Percentiles rank a stretch among this genome's conserved stretches.
phyloP scores from a whole-genome alignment of 1,284 basidiomycete species.

The Pseudozyma sp. region DNA sequence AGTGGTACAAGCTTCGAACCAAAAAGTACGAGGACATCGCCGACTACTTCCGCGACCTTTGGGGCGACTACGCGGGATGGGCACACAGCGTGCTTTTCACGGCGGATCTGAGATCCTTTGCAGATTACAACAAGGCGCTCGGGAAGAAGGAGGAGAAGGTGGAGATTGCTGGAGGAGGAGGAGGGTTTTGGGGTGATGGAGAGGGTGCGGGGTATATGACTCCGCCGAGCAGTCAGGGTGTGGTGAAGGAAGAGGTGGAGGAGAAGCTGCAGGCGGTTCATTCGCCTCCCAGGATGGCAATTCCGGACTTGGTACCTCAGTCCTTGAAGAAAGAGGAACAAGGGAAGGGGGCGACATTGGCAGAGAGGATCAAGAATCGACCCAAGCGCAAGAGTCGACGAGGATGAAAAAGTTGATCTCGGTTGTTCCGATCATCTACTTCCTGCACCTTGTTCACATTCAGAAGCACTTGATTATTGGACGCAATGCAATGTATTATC shows the following conservation, averaged over 20 bases:
- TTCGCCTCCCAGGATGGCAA: constrained; percentile 28
- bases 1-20: constrained; percentile 61
- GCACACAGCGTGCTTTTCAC: constrained; percentile 66
- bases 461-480: no score
- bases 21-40: constrained; percentile 66
- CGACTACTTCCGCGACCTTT: constrained; percentile 58
- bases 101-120: constrained; percentile 61
- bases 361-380: constrained; percentile 38
- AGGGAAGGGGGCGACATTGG: constrained; percentile 13
- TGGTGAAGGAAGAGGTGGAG: constrained; percentile 7
- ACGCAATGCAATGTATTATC: no score
- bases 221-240: constrained; percentile 17
- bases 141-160: constrained; percentile 44
- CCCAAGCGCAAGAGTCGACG: constrained; percentile 36
- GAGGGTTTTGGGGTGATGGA: constrained; percentile 16
- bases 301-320: constrained; percentile 27
- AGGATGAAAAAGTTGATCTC: not conserved
- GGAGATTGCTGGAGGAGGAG: not conserved
- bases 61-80: constrained; percentile 67
- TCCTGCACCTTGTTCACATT: not conserved
- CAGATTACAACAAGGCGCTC: constrained; percentile 28
- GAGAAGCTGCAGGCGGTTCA: constrained; percentile 24
- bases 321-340: constrained; percentile 2
- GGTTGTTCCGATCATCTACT: not conserved
- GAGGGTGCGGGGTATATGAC: constrained; percentile 13